Base-by-base conservation (phyloP, 768 basidiomycete genomes). In the Termitomyces bulborhizus region DNA sequence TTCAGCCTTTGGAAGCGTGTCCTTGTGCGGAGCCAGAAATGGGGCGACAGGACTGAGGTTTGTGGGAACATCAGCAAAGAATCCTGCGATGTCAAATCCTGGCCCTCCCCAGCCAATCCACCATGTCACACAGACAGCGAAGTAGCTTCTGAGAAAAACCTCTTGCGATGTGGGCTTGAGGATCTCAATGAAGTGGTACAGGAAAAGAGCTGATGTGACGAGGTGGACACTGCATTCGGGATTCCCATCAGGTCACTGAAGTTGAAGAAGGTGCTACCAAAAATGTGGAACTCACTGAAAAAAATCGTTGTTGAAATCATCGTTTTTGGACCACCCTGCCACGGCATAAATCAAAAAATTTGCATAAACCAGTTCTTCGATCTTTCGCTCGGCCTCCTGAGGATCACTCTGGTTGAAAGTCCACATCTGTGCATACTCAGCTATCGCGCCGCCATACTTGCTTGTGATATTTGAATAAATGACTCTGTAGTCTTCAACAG, bases 171-270 rank as follows among this genome's bases (percentile, higher is more conserved):
- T 40, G 0, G 73, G 73, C 6, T 72, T 66, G 48, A 81, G 66
- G 36, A 60, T 61, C 0, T 72, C 72, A 37, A 76, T 60, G 41
- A 83, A 54, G 1, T 84, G 78, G 0, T 81, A 73, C 24, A 86
- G 62, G 72, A 88, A 86, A 21, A 86, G 62, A 3, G 80, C 73
- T 4, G 85, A 86, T 0, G 86, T 90, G 39, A 88, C 77, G 2
- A 84, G 68, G 59, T 83, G 88, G 70, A 85, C 81, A 12, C 85
- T 88, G 4, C 34, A 16, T 48, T 27, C 34, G 8, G 1, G 26
- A 50, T 8, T 8, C 18, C 13, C 8, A 29, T 56, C n/a, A 54
- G 46, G 8, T 34, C 12, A 18, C 5, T 29, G 7, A 29, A 32
- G 4, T 13, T 29, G 3, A 24, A 45, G 12, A 13, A 18, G 6